Base-by-base conservation (phyloP, 139 green algal species). In the Chlamydomonas sphaeroides region DNA sequence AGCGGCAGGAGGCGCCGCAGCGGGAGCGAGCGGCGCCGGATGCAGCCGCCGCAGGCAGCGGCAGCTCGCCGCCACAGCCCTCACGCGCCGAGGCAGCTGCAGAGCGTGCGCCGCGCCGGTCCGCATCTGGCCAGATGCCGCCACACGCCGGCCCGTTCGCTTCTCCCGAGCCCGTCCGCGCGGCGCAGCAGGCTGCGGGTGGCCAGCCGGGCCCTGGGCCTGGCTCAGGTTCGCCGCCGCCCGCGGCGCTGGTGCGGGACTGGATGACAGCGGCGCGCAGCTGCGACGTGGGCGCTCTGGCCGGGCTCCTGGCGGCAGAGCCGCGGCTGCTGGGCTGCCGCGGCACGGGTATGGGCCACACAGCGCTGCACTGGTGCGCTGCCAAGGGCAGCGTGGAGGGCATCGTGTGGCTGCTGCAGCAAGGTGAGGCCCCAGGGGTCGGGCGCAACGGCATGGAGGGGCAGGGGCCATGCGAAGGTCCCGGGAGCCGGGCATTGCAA, bases 341-440 rank as follows among this genome's bases (percentile, higher is more conserved):
- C 3, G 83, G 85, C 42, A 42, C 68, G 10, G 88, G 85, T 14
- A 45, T 92, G 57, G 85, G 85, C 25, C 88, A 94, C 79, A 92
- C 89, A 3, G 91, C 89, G 26, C 68, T 92, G 59, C 91, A 94
- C 82, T 94, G 91, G 91, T 80, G 51, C 32, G 86, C 83, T 18
- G 87, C 87, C 30, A 86, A 86, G 79, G 88, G 84, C n/a, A 45
- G 80, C 56, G 53, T 82, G 30, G 83, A 74, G 65, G 49, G 84
- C 2, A 66, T 85, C 26, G 49, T 7, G 21, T 94, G 88, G 86
- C 88, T 93, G 49, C 68, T 91, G 65, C 23, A 42, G 51, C 51
- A 87, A 65, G 89, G 89, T 48, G 78, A 69, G 45, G 61, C n/a
- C n/a, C n/a, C n/a, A n/a, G 66, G 66, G 38, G 23, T 15, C n/a